Evolutionary conservation across 345 rosid genomes (phyloP).

Genomic region (Anastatica hierochuntica): DNA sequence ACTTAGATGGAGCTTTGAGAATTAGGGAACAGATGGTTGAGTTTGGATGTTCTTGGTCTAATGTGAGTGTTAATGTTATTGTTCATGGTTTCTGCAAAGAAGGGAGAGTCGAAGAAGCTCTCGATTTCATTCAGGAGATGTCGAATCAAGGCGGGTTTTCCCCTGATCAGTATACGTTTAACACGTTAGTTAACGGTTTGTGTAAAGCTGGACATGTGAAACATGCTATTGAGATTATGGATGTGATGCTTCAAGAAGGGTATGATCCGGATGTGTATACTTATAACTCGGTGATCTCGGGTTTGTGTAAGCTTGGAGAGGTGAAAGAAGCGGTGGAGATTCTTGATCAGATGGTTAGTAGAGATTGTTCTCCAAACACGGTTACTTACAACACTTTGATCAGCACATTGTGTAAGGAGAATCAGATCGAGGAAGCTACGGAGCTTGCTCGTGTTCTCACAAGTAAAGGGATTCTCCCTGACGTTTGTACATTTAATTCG

Average conservation of each 20-base stretch:
- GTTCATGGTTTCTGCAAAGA: slow-evolving; percentile 79
- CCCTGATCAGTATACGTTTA: slow-evolving; percentile 74
- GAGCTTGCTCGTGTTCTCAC: slow-evolving; percentile 58
- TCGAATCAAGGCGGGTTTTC: slow-evolving; percentile 46
- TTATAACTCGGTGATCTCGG: slow-evolving; percentile 71
- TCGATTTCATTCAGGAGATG: slow-evolving; percentile 59
- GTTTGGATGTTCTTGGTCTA: slow-evolving; percentile 39
- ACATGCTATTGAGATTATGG: slow-evolving; percentile 75
- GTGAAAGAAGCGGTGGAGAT: slow-evolving; percentile 70
- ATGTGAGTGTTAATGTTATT: slow-evolving; percentile 72
- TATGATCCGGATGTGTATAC: slow-evolving; percentile 76
- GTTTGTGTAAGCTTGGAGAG: slow-evolving; percentile 72
- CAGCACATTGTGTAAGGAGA: slow-evolving; percentile 72
- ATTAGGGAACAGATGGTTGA: slow-evolving; percentile 53
- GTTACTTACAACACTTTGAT: slow-evolving; percentile 89
- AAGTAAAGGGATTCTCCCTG: slow-evolving; percentile 64
- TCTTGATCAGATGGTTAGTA: slow-evolving; percentile 63
- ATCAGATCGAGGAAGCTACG: slow-evolving; percentile 66
- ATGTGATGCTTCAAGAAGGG: slow-evolving; percentile 80
- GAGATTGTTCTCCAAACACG: slow-evolving; percentile 78
- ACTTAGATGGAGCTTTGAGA: slow-evolving; percentile 67
- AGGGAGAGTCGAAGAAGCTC: slow-evolving; percentile 61
- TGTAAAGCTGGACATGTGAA: slow-evolving; percentile 70
- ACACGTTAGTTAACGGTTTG: slow-evolving; percentile 74
- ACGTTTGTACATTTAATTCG: slow-evolving; percentile 54